Evolutionary conservation across 805 yeast species (phyloP).

Genomic region (Lipomyces anomalus): DNA sequence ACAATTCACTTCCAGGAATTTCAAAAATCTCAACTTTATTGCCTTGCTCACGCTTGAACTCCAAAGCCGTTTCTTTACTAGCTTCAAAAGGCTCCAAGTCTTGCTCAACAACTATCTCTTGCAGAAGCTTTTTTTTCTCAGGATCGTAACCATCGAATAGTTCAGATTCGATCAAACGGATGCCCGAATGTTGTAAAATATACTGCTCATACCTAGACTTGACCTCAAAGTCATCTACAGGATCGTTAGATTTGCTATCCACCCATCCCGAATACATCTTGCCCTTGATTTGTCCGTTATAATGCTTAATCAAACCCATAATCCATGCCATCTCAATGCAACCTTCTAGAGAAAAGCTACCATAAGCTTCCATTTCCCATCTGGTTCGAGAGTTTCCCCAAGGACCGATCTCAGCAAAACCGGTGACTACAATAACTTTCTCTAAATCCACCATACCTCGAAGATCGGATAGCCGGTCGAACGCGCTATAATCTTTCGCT

Average conservation of each 20-base stretch:
- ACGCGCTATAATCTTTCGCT: slow-evolving; percentile 65
- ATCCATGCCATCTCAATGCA: slow-evolving; percentile 99
- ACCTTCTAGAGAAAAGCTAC: slow-evolving; percentile 93
- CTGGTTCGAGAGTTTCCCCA: slow-evolving; percentile 99
- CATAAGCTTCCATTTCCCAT: slow-evolving; percentile 97
- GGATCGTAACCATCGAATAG: slow-evolving; percentile 91
- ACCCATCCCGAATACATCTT: slow-evolving; percentile 94
- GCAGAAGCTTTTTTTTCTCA: slow-evolving; percentile 81
- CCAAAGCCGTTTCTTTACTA: slow-evolving; percentile 89
- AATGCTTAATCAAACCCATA: slow-evolving; percentile 93
- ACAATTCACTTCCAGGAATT: slow-evolving; percentile 83
- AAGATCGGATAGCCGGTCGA: slow-evolving; percentile 44
- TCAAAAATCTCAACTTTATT: slow-evolving; percentile 87
- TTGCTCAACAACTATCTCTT: slow-evolving; percentile 92
- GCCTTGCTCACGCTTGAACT: slow-evolving; percentile 87
- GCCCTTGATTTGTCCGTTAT: slow-evolving; percentile 64
- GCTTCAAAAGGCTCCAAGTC: slow-evolving; percentile 93
- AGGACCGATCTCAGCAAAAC: slow-evolving; percentile 97
- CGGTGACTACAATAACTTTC: slow-evolving; percentile 87
- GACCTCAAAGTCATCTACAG: slow-evolving; percentile 89
- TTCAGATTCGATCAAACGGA: slow-evolving; percentile 92
- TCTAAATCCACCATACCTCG: slow-evolving; percentile 89
- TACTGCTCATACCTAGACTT: slow-evolving; percentile 83
- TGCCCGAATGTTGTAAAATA: slow-evolving; percentile 89
- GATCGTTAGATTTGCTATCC: slow-evolving; percentile 83